Evolutionary conservation across 345 rosid genomes (phyloP).

Genomic region (Passiflora organensis): DNA sequence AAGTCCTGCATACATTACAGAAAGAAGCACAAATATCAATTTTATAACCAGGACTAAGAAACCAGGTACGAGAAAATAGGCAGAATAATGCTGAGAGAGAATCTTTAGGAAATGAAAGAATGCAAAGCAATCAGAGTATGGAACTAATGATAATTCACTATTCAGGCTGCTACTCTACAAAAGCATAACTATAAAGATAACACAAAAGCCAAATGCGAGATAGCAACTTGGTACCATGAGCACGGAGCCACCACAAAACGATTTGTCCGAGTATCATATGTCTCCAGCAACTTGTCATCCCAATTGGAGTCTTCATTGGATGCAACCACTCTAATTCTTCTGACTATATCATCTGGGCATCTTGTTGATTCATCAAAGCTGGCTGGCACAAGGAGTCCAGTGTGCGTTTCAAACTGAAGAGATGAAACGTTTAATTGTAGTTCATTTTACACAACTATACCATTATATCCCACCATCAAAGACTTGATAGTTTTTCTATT

Average conservation of each 20-base stretch:
- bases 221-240: constrained; percentile 43
- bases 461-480: background rate
- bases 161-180: background rate
- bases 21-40: background rate
- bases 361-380: constrained; percentile 59
- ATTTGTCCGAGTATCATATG: constrained; percentile 69
- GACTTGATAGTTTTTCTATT: background rate
- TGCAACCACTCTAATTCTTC: constrained; percentile 63
- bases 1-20: constrained; percentile 41
- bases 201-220: background rate
- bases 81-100: background rate
- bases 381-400: constrained; percentile 61
- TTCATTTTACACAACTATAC: background rate
- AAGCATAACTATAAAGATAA: background rate
- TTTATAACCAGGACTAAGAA: background rate
- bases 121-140: background rate
- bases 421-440: background rate
- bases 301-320: constrained; percentile 52
- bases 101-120: background rate
- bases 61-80: background rate
- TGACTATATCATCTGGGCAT: constrained; percentile 78
- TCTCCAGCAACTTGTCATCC: constrained; percentile 70
- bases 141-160: background rate
- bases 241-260: constrained; percentile 66
- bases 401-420: constrained; percentile 59